Evolutionary conservation across 371 early-diverging fungal genomes (phyloP).

Genomic region (Chytridium lagenaria): DNA sequence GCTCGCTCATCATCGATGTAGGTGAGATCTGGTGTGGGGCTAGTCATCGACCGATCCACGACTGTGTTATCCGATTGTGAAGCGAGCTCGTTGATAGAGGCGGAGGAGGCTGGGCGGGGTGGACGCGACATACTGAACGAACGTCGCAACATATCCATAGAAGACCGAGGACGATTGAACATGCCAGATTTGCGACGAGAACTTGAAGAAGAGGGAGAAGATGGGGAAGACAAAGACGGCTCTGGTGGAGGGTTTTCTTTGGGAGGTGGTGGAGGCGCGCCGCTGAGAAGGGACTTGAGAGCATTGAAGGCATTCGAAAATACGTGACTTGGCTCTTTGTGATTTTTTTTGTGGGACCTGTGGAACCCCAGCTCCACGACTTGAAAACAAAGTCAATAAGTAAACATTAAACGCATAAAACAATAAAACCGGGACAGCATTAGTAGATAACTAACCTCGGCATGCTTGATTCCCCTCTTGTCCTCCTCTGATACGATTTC

Average conservation of each 20-base stretch:
- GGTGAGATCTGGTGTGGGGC: neutral
- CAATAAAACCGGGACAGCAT: no score
- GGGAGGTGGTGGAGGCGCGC: neutral
- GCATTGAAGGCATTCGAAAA: neutral
- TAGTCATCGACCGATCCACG: neutral
- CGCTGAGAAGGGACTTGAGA: neutral
- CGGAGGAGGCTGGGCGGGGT: neutral
- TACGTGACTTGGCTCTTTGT: no score
- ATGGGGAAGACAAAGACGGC: neutral
- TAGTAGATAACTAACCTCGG: no score
- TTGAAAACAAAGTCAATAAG: no score
- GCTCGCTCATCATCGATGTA: neutral
- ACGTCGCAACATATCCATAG: neutral
- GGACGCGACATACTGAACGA: neutral
- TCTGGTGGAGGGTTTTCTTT: neutral
- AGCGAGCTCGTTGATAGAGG: neutral
- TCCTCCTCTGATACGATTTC: no score
- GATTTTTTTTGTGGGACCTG: no score
- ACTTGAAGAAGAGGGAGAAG: neutral
- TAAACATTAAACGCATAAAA: no score
- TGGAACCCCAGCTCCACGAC: no score
- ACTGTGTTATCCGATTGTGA: neutral
- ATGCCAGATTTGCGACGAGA: neutral
- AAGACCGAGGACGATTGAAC: neutral
- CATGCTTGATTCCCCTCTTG: no score